Evolutionary conservation across 1,284 basidiomycete species (phyloP), one percentile per base, ranked within the genome.

Genomic region (Rhodotorula sp.): DNA sequence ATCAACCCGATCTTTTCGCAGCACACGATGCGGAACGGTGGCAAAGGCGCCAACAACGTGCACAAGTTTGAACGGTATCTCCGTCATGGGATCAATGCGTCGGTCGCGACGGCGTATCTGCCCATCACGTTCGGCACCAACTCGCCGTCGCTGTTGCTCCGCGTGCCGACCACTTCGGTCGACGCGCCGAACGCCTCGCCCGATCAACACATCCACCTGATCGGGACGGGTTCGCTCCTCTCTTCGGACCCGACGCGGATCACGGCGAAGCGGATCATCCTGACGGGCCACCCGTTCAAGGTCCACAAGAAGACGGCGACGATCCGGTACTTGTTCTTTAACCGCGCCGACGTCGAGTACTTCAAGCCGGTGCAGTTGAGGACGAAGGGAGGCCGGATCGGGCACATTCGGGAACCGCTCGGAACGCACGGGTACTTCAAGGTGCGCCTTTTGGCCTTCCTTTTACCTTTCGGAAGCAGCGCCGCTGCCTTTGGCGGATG

Each of bases 391-490:
- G 97, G 97, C 3, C 86, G 92, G 21, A 87, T 86, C n/a, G 96
- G 96, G 1, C 93, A 98, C 81, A 93, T 84, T 79, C 87, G 87
- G 49, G 96, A 96, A 82, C 89, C 92, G 10, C 86, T 99, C n/a
- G 96, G 96, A 62, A 98, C 94, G 34, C 96, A 99, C 79, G 97
- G 96, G 18, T 97, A 98, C 83, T 95, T 93, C 86, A 99, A 99
- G 84, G 94, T 67, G 51, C 26, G 71, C 8, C 20, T 5, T 49
- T 16, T 18, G n/a, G n/a, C n/a, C n/a, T 16, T 7, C 8, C n/a
- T 14, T 23, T 52, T 52, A n/a, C n/a, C n/a, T n/a, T n/a, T n/a
- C n/a, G n/a, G n/a, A n/a, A n/a, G n/a, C n/a, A n/a, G 23, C 5
- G 12, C 15, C 10, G 5, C 3, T 31, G 39, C n/a, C 49, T 20